Evolutionary conservation across 495 filamentous ascomycete genomes (phyloP).

Genomic region (Xylaria curta): DNA sequence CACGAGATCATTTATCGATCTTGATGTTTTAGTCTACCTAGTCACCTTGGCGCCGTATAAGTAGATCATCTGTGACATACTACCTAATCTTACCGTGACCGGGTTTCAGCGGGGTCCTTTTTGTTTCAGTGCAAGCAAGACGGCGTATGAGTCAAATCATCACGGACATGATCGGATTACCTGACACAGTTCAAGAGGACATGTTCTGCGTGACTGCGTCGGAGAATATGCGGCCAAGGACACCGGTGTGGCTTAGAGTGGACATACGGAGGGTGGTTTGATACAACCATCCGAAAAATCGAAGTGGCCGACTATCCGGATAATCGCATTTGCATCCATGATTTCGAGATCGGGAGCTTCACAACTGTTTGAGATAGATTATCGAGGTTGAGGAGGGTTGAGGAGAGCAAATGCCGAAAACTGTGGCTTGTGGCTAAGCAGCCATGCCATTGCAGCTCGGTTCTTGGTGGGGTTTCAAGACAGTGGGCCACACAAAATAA

Average conservation of each 20-base stretch:
- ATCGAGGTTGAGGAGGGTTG: neutral
- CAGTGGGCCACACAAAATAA: constrained; percentile 26
- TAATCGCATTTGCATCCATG: neutral
- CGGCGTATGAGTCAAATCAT: neutral
- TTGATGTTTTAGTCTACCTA: neutral
- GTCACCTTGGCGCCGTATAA: neutral
- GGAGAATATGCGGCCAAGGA: neutral
- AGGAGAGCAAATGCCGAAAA: neutral
- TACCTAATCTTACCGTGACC: neutral
- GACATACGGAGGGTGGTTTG: neutral
- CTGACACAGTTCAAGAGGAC: neutral
- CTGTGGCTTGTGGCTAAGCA: constrained; percentile 17
- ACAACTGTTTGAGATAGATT: neutral
- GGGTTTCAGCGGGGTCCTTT: neutral
- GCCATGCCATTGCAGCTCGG: neutral
- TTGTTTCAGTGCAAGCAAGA: neutral
- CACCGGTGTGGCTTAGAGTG: neutral
- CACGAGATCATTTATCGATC: neutral
- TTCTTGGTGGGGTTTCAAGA: neutral
- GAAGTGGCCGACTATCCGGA: neutral
- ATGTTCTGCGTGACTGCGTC: neutral
- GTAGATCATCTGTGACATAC: neutral
- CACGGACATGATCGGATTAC: constrained; percentile 12
- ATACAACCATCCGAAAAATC: neutral
- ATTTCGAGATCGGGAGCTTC: neutral